Conservation (phyloP, 331 rosid genomes). For the Malus hybrid region DNA sequence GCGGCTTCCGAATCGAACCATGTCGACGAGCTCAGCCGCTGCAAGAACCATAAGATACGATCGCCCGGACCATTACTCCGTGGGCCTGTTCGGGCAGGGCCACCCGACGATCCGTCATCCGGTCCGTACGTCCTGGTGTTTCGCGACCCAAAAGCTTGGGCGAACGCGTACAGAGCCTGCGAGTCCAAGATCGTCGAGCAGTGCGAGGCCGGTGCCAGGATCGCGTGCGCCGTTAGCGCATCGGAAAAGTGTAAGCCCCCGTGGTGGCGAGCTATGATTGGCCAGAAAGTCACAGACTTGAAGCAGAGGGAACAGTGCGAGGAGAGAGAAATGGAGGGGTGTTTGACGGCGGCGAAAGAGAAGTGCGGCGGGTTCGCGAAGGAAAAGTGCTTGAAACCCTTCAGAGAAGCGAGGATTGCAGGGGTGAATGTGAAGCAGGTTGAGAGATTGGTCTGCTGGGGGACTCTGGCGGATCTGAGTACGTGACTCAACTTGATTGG, state of each 20-base stretch:
- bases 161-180: conserved; percentile 35
- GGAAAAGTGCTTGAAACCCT: conserved; percentile 59
- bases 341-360: conserved; percentile 48
- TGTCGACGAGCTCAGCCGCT: conserved; percentile 45
- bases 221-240: conserved; percentile 65
- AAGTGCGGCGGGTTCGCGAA: conserved; percentile 50
- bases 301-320: conserved; percentile 62
- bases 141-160: conserved; percentile 54
- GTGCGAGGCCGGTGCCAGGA: conserved; percentile 63
- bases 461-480: conserved; percentile 20
- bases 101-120: conserved; percentile 36
- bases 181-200: conserved; percentile 45
- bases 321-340: conserved; percentile 53
- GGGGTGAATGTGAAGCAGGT: conserved; percentile 27
- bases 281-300: conserved; percentile 28
- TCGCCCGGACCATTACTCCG: conserved; percentile 35
- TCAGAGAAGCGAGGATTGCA: conserved; percentile 53
- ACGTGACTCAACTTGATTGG: conserved; percentile 18
- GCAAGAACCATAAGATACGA: conserved; percentile 46
- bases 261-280: conserved; percentile 53
- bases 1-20: conserved; percentile 16
- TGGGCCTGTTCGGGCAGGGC: conserved; percentile 26
- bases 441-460: conserved; percentile 36
- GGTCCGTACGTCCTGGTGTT: conserved; percentile 59
- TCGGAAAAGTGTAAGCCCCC: conserved; percentile 58